Base-by-base conservation (phyloP, 2,329 filamentous ascomycete genomes). In the Aspergillus jensenii region DNA sequence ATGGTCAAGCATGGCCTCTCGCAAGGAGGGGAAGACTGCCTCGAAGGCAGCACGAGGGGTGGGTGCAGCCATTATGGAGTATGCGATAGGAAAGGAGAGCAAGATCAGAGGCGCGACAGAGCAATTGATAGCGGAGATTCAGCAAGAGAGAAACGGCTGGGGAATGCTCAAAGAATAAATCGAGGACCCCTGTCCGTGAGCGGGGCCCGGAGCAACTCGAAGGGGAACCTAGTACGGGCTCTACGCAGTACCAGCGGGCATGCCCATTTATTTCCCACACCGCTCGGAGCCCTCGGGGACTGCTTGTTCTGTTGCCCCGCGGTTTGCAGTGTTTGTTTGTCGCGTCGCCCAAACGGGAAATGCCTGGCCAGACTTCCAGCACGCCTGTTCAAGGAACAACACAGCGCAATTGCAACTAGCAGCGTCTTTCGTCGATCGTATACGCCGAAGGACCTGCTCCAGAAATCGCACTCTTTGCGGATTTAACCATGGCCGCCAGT, bases 1-100 rank as follows among this genome's bases (percentile, higher is more conserved):
- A 79, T 95, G 87, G 63, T 86, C 87, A 66, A 93, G 83, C 58
- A 99, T 81, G 70, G 92, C 91, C 74, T 90, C 84, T 70, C 93
- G 87, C 65, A 99, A 86, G 76, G 88, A 88, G 56, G 91, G 91
- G 80, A 93, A 98, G 74, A 97, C 85, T 46, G 87, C 82, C 83
- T 98, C 92, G 75, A 99, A 99, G 71, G 96, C 88, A 71, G 71
- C 70, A 50, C 76, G 76, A 47, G 89, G 82, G 59, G 93, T 86
- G 49, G 88, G 93, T 51, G 89, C 89, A 66, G 87, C 87, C 82
- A 95, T 87, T 47, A 51, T 72, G 68, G 35, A 17, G 48, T 27
- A 49, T n/a, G 19, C 17, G 21, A 21, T 27, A 31, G 17, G 40
- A 8, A 31, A 31, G 12, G 23, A 33, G 37, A 33, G 12, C 4